phyloP scores from a whole-genome alignment of 805 yeast species.

The Wickerhamia fluorescens region DNA sequence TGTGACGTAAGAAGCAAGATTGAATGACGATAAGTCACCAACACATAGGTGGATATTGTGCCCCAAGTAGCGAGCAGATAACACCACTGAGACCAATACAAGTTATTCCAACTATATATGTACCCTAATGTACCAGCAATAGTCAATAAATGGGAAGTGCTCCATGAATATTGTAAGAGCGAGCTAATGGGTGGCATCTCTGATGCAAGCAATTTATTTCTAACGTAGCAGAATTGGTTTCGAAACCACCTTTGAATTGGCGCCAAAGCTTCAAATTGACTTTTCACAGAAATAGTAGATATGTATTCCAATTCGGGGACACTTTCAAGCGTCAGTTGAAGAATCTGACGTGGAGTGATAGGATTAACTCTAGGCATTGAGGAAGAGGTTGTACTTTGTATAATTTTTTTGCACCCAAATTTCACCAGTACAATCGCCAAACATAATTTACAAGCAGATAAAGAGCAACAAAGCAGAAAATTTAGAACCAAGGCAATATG shows the following conservation, averaged over 20 bases:
- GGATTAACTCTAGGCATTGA: not conserved
- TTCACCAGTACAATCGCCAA: too few relatives aligned
- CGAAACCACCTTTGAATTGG: not conserved
- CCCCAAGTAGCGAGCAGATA: conserved; percentile 8
- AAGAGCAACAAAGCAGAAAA: too few relatives aligned
- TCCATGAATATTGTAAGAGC: conserved; percentile 3
- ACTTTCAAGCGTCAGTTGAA: not conserved
- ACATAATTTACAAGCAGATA: too few relatives aligned
- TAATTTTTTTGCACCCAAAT: too few relatives aligned
- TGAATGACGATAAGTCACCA: conserved; percentile 14
- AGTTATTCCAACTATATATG: too few relatives aligned
- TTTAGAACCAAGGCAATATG: too few relatives aligned
- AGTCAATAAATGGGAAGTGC: conserved; percentile 5
- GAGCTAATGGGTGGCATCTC: not conserved
- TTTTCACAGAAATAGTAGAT: not conserved
- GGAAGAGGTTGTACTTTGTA: too few relatives aligned
- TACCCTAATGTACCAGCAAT: conserved; percentile 1
- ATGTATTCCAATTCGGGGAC: not conserved
- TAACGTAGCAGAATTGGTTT: too few relatives aligned
- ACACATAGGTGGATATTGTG: conserved; percentile 11
- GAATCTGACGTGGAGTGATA: not conserved
- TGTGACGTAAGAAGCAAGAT: conserved; percentile 1
- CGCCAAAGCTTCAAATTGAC: not conserved
- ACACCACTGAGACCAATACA: not conserved
- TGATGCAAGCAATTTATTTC: too few relatives aligned